These are phyloP conservation scores for Trebouxia sp. DNA, from an alignment of 139 green algal species.

Conservation along the genomic window DNA sequence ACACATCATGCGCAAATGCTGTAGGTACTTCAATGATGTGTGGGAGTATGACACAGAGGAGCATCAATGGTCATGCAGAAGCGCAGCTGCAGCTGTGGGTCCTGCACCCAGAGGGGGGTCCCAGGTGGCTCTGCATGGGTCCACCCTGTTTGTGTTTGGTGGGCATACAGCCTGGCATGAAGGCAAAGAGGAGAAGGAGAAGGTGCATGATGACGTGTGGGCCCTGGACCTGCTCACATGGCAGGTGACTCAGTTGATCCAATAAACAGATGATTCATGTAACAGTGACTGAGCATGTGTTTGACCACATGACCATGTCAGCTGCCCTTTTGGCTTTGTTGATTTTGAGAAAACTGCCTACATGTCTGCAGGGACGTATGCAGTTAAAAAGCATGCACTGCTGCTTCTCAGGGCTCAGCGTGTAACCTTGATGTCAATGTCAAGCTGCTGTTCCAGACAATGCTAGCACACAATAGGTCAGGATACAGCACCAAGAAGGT, in stretches of 20 bases:
- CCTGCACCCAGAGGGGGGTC: constrained; percentile 72
- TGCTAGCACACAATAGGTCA: too few relatives aligned
- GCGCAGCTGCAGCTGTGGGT: neutral
- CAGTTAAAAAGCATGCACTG: too few relatives aligned
- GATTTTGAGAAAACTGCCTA: too few relatives aligned
- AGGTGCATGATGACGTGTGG: constrained; percentile 90
- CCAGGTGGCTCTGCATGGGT: constrained; percentile 68
- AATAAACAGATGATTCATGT: too few relatives aligned
- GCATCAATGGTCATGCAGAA: constrained; percentile 67
- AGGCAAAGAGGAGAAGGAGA: constrained; percentile 78
- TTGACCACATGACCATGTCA: too few relatives aligned
- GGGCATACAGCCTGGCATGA: constrained; percentile 88
- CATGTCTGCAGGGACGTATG: too few relatives aligned
- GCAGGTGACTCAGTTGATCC: constrained; percentile 18
- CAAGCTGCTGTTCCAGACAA: too few relatives aligned
- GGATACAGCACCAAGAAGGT: too few relatives aligned
- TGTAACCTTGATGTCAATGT: too few relatives aligned
- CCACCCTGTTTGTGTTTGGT: constrained; percentile 85
- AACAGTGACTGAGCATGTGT: too few relatives aligned
- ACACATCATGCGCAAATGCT: neutral
- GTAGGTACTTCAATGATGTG: constrained; percentile 93
- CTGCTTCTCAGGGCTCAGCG: too few relatives aligned
- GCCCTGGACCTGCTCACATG: constrained; percentile 56
- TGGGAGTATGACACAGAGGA: constrained; percentile 83
- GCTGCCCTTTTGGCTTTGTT: too few relatives aligned